These are phyloP conservation scores for Neurospora sublineolata DNA, from an alignment of 495 filamentous ascomycete genomes.

Conservation along the genomic window DNA sequence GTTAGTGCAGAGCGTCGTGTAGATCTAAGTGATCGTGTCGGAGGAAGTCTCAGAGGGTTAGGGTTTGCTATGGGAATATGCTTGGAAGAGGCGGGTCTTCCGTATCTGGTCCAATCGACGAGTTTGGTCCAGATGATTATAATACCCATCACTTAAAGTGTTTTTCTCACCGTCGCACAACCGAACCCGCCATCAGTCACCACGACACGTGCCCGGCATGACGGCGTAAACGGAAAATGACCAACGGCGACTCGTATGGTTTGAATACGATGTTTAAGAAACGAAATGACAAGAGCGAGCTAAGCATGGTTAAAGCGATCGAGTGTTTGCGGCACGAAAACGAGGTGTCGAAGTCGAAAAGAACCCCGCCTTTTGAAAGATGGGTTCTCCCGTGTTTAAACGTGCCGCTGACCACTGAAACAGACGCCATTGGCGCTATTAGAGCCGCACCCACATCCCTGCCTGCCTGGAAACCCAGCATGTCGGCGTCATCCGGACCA, in stretches of 20 bases:
- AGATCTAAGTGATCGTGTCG: neutral
- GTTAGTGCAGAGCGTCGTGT: neutral
- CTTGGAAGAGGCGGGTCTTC: neutral
- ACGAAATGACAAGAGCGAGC: neutral
- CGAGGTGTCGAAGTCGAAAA: neutral
- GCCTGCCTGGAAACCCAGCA: neutral
- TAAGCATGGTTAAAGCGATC: neutral
- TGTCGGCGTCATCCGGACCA: neutral
- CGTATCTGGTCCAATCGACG: neutral
- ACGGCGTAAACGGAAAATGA: neutral
- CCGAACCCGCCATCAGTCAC: neutral
- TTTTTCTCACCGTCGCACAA: neutral
- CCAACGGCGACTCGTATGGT: neutral
- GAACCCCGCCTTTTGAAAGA: neutral
- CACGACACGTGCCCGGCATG: neutral
- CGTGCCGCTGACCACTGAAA: neutral
- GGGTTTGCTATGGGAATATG: neutral
- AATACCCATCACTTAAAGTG: neutral
- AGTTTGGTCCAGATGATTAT: neutral
- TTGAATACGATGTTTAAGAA: neutral
- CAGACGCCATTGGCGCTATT: neutral
- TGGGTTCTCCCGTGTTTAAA: neutral
- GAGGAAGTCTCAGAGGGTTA: neutral
- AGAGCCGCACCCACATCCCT: neutral
- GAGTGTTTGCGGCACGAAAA: neutral